Percentiles rank a stretch among this genome's conserved stretches.
phyloP scores from a whole-genome alignment of 192 early-diverging fungal species.

The Backusella sp. region DNA sequence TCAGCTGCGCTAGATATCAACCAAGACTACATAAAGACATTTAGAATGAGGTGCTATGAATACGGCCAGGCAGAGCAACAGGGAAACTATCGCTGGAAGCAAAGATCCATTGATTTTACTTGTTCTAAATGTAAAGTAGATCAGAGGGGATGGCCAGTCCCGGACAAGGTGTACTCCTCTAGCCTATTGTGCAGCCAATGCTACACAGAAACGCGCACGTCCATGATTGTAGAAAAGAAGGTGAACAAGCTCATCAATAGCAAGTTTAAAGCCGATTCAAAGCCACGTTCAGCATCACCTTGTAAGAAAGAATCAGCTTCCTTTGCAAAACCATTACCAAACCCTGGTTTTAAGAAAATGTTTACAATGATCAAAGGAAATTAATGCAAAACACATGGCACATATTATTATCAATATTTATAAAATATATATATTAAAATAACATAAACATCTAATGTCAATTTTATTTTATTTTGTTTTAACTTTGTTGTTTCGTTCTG shows the following conservation, averaged over 20 bases:
- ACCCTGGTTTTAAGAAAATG: neutral
- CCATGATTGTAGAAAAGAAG: constrained; percentile 35
- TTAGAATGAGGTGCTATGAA: neutral
- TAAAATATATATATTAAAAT: too few relatives aligned
- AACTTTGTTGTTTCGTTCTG: too few relatives aligned
- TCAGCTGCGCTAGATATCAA: neutral
- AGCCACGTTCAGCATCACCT: neutral
- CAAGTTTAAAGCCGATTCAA: neutral
- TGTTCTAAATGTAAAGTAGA: constrained; percentile 11
- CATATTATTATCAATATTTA: too few relatives aligned
- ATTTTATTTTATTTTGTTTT: too few relatives aligned
- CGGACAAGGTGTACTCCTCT: constrained; percentile 21
- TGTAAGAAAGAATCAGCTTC: neutral
- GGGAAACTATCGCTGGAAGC: constrained; percentile 12
- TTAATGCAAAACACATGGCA: neutral
- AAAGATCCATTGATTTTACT: constrained; percentile 10
- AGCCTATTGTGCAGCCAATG: constrained; percentile 21
- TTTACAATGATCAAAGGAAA: constrained; percentile 4
- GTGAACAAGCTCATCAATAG: neutral
- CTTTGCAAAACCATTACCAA: neutral
- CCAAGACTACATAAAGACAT: constrained; percentile 11
- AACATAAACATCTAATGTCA: too few relatives aligned
- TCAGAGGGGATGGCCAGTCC: constrained; percentile 17
- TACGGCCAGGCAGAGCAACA: constrained; percentile 22
- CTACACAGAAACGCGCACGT: constrained; percentile 16